Base-by-base conservation (phyloP, 169 alveolate species). In the Babesia divergens region DNA sequence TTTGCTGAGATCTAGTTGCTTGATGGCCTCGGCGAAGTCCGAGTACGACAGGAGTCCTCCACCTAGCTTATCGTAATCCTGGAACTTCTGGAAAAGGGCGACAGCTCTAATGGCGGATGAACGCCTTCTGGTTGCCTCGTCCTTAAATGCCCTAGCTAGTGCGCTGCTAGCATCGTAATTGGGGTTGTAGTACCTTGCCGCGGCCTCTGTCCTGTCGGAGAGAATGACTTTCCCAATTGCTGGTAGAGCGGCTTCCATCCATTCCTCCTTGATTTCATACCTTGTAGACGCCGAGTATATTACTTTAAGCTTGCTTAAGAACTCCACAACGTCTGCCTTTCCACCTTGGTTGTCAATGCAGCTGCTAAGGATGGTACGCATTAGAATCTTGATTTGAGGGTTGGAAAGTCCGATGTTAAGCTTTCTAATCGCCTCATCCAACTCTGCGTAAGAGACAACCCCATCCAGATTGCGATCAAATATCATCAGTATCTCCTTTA, bases 61-160 rank as follows among this genome's bases (percentile, higher is more conserved):
- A 16, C 90, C 92, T 14, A 77, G 67, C 18, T 84, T 62, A 51
- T 90, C 93, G 55, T 75, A 91, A 18, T 91, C 94, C 44, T 84
- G 88, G 84, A 91, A 91, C 68, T 91, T 91, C 52, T 91, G 95
- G 83, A 90, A 90, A 11, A 91, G 84, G 16, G 95, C 95, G 24
- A 91, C 94, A 0, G 95, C 91, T 50, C 94, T 62, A 6, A 90
- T 82, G 16, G 94, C 95, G 22, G 93, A 85, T 58, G 95, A 90
- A 32, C 95, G 82, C 62, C 94, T 74, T 50, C 90, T 65, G 38
- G 86, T 52, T 3, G 68, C 37, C 26, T 58, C 82, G 44, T 28
- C 47, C 55, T 42, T 76, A 28, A 24, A 34, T 6, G 24, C 62
- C 0, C 70, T 49, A 43, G 67, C 59, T 16, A 42, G 44, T 8